Evolutionary conservation across 2,329 filamentous ascomycete genomes (phyloP).

Genomic region (Diplocarpon rosae): DNA sequence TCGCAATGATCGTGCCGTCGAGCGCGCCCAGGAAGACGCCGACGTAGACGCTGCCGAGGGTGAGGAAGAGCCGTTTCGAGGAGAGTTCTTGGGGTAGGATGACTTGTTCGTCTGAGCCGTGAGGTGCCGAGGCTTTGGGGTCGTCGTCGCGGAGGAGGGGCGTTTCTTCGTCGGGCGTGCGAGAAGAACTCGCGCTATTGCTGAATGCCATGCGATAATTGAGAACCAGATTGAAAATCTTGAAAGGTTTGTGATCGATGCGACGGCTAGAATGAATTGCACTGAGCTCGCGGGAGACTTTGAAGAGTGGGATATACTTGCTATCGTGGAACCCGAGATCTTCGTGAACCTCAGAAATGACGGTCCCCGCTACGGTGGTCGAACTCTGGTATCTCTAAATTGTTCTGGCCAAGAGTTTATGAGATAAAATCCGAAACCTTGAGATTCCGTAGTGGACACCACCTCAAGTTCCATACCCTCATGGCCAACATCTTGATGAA

Average conservation of each 20-base stretch:
- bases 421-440: too few relatives aligned
- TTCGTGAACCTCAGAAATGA: too few relatives aligned
- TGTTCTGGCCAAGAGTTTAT: too few relatives aligned
- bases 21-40: constrained; percentile 54
- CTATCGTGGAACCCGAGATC: too few relatives aligned
- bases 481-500: too few relatives aligned
- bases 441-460: too few relatives aligned
- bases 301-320: constrained; percentile 7
- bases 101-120: constrained; percentile 13
- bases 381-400: too few relatives aligned
- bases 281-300: neutral
- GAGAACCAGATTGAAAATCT: neutral
- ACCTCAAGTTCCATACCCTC: too few relatives aligned
- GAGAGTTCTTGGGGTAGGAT: constrained; percentile 40
- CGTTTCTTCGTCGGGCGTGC: constrained; percentile 22
- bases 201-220: constrained; percentile 1
- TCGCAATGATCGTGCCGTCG: constrained; percentile 78
- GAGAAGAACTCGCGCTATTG: neutral
- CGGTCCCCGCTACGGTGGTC: too few relatives aligned
- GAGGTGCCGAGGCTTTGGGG: constrained; percentile 1
- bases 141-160: constrained; percentile 20
- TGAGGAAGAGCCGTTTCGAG: constrained; percentile 38
- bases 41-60: constrained; percentile 44
- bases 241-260: neutral
- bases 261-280: constrained; percentile 2